These are phyloP conservation scores for Saccharum spontaneum DNA, from an alignment of 176 grass and related monocot species.

Conservation along the genomic window DNA sequence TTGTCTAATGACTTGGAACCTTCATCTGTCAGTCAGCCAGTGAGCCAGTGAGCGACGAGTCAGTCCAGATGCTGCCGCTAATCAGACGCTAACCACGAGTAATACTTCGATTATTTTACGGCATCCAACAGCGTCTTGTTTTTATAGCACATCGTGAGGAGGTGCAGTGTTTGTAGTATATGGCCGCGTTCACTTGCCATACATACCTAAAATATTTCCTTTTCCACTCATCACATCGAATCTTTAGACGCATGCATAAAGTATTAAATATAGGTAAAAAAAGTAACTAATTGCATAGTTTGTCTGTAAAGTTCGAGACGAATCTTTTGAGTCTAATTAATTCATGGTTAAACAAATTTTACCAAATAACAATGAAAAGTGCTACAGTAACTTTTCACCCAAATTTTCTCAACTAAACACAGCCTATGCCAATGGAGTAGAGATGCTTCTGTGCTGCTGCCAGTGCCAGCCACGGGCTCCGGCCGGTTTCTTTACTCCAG, in stretches of 20 bases:
- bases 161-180: conserved; percentile 22
- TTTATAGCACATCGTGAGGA: neutral
- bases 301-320: no score
- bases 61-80: neutral
- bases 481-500: conserved; percentile 26
- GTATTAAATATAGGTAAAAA: no score
- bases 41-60: neutral
- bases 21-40: conserved; percentile 48
- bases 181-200: no score
- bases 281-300: no score
- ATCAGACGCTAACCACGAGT: conserved; percentile 30
- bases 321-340: no score
- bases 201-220: no score
- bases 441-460: conserved; percentile 33
- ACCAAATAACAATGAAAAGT: no score
- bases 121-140: conserved; percentile 8
- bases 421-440: neutral
- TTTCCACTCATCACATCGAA: no score
- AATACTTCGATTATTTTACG: conserved; percentile 20
- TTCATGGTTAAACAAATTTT: no score
- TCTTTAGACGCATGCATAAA: no score
- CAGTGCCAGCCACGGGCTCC: neutral
- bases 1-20: conserved; percentile 53
- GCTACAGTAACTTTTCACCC: no score
- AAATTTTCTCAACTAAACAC: no score